These are phyloP conservation scores for Anaeramoeba flamelloides DNA, from an alignment of 78 protist species.

Conservation along the genomic window DNA sequence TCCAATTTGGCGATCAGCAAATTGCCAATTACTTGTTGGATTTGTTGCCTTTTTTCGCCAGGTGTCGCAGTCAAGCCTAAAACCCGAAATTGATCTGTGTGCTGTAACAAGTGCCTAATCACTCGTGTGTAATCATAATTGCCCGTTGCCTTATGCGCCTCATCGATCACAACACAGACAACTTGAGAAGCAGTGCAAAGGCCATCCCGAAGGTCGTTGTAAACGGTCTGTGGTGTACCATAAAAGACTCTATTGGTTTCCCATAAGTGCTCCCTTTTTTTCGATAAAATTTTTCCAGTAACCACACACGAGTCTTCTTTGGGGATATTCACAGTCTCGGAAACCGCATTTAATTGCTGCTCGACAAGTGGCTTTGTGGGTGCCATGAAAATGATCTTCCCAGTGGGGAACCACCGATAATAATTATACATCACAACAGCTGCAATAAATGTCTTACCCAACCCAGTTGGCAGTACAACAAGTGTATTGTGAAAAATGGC, in stretches of 20 bases:
- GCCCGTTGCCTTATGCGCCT: conserved; percentile 64
- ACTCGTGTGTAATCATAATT: no score
- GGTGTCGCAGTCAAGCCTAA: conserved; percentile 90
- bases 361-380: conserved; percentile 76
- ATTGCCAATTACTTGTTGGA: conserved; percentile 49
- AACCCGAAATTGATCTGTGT: no score
- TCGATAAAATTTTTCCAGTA: no score
- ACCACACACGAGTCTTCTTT: no score
- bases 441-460: conserved; percentile 93
- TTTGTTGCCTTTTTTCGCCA: conserved; percentile 28
- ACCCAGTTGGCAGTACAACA: conserved; percentile 77
- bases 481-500: conserved; percentile 31
- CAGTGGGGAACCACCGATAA: conserved; percentile 75
- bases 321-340: conserved; percentile 23
- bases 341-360: conserved; percentile 74
- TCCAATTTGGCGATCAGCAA: conserved; percentile 44
- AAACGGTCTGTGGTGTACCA: conserved; percentile 45
- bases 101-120: no score
- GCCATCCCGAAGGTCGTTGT: conserved; percentile 10
- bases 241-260: conserved; percentile 46
- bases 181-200: conserved; percentile 10
- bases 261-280: conserved; percentile 32
- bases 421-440: conserved; percentile 68
- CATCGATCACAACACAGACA: conserved; percentile 51
- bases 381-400: conserved; percentile 71